Percentiles rank a stretch among this genome's conserved stretches.
These are phyloP conservation scores for Microbotryum silenes-acaulis DNA, from an alignment of 1,284 basidiomycete genomes.

Conservation along the genomic window DNA sequence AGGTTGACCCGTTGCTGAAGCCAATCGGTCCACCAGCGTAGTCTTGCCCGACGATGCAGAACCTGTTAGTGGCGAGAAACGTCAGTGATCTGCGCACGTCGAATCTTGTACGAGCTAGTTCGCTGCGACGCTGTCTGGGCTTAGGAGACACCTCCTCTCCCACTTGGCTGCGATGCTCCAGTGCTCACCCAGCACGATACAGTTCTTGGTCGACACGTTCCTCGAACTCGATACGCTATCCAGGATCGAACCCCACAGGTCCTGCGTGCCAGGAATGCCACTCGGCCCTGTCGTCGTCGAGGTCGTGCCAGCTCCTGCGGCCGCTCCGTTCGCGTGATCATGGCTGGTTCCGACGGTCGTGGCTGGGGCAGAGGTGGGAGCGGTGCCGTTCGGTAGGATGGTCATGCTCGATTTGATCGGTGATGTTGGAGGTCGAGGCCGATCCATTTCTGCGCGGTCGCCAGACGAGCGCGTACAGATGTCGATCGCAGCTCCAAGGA, in stretches of 20 bases:
- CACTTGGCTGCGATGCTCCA: background rate
- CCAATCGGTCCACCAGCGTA: constrained; percentile 56
- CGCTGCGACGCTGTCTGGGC: background rate
- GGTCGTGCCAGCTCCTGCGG: too few relatives aligned
- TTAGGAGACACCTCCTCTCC: background rate
- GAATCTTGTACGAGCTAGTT: background rate
- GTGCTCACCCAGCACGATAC: constrained; percentile 64
- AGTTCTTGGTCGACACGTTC: constrained; percentile 73
- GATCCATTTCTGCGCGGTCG: too few relatives aligned
- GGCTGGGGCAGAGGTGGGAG: too few relatives aligned
- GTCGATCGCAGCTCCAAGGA: too few relatives aligned
- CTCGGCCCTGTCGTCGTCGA: too few relatives aligned
- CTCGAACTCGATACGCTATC: constrained; percentile 77
- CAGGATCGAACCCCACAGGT: constrained; percentile 83
- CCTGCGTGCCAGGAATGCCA: constrained; percentile 35
- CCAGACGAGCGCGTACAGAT: too few relatives aligned
- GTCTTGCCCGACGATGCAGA: constrained; percentile 64
- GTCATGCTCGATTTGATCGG: too few relatives aligned
- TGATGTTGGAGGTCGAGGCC: too few relatives aligned
- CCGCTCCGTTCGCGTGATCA: too few relatives aligned
- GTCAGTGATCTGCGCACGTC: background rate
- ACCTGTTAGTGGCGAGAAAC: background rate
- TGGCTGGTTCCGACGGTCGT: too few relatives aligned
- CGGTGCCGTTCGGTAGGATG: too few relatives aligned
- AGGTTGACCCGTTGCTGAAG: constrained; percentile 40